Base-by-base conservation (phyloP, 257 asterid genomes). In the Jacaranda copaia region DNA sequence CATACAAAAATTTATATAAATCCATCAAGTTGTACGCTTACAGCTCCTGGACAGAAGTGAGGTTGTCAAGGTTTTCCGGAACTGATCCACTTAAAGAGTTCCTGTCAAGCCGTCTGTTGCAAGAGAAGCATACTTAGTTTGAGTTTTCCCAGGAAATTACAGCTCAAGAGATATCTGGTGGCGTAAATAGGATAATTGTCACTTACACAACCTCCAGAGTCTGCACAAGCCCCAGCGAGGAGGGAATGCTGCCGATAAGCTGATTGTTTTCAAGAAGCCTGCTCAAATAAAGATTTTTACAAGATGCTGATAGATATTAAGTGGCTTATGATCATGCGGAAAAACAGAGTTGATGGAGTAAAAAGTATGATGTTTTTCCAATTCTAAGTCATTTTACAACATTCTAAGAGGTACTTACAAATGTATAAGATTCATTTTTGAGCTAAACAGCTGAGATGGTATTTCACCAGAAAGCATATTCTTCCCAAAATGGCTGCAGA, bases 161-260 rank as follows among this genome's bases (percentile, higher is more conserved):
- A n/a, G 69, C 1, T 40, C 49, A 16, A 52, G 5, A 60, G 12
- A 49, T 14, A 13, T 5, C 20, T 3, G 20, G 5, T 14, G 32
- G 36, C 66, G 51, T 32, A 59, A 72, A 69, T 46, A 73, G 66
- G 85, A 71, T 74, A 45, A 61, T 42, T 43, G 74, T 70, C 82
- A 91, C 99, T 94, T 90, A 94, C 99, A 94, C 48, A 80, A 84
- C 93, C 80, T 94, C 95, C 72, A 94, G 89, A 62, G 63, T 69
- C 58, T 70, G 79, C 11, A 84, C 93, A 65, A 84, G 92, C 72
- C 89, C 90, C 68, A 94, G 51, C 16, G 95, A 82, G 56, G 87
- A 81, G 18, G 99, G 99, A 58, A 94, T 89, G 60, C 73, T 74
- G 76, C 99, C 99, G 18, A 66, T 84, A 1, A 94, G 80, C 71